phyloP scores from a whole-genome alignment of 2,329 filamentous ascomycete genomes.

The Exophiala oligosperma region DNA sequence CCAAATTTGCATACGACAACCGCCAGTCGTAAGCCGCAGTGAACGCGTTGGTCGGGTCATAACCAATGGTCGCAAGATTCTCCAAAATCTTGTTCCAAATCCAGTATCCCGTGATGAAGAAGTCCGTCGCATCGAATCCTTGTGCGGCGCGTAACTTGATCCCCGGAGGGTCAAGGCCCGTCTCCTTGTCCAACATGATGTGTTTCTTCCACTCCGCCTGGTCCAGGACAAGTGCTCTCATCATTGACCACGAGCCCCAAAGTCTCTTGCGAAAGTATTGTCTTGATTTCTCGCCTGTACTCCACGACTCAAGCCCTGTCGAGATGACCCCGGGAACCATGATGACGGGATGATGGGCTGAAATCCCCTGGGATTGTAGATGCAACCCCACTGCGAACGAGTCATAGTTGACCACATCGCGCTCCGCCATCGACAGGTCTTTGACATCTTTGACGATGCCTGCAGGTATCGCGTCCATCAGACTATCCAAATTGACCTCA shows the following conservation, averaged over 20 bases:
- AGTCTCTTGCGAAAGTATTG: conserved; percentile 92
- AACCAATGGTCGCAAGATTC: conserved; percentile 92
- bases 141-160: conserved; percentile 92
- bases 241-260: conserved; percentile 99
- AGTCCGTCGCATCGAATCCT: conserved; percentile 96
- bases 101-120: conserved; percentile 82
- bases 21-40: conserved; percentile 86
- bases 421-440: conserved; percentile 84
- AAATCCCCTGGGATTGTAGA: conserved; percentile 75
- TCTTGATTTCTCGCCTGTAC: conserved; percentile 78
- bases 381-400: conserved; percentile 89
- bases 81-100: conserved; percentile 99
- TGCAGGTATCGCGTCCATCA: conserved; percentile 85
- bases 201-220: conserved; percentile 94
- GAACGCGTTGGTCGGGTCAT: conserved; percentile 77
- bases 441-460: conserved; percentile 82
- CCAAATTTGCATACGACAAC: conserved; percentile 84
- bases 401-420: conserved; percentile 86
- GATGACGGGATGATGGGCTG: conserved; percentile 82
- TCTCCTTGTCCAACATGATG: conserved; percentile 92
- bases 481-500: conserved; percentile 75
- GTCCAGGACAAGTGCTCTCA: conserved; percentile 88
- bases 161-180: conserved; percentile 84
- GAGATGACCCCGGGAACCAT: conserved; percentile 99
- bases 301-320: conserved; percentile 95